A percentile compares a stretch with the other conserved stretches of the same genome.
Conservation (phyloP, 140 eudicot species). For the Stevia rebaudiana region DNA sequence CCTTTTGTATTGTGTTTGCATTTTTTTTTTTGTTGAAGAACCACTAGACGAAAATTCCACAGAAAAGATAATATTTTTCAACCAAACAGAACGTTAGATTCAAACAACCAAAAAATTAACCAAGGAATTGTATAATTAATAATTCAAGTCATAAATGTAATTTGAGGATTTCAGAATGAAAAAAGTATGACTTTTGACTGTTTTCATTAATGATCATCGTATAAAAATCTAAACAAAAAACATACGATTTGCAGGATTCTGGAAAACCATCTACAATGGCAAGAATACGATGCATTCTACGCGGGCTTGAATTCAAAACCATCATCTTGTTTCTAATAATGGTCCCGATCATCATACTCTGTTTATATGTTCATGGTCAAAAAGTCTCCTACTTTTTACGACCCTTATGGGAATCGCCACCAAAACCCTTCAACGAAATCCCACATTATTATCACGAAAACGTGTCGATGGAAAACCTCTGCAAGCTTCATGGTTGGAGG, state of each 20-base stretch:
- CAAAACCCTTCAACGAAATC: constrained; percentile 76
- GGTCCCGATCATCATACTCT: constrained; percentile 55
- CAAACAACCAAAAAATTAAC: neutral
- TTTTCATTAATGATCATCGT: neutral
- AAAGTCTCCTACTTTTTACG: constrained; percentile 87
- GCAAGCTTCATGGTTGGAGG: constrained; percentile 97
- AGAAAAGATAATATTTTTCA: neutral
- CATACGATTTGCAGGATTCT: constrained; percentile 45
- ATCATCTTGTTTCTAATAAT: constrained; percentile 46
- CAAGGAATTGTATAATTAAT: neutral
- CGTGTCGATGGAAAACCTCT: constrained; percentile 83
- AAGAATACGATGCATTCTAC: constrained; percentile 69
- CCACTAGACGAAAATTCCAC: too few species aligned
- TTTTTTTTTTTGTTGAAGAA: too few species aligned
- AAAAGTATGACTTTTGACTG: constrained; percentile 5
- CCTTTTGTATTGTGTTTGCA: neutral
- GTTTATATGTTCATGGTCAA: constrained; percentile 70
- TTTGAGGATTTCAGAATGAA: neutral
- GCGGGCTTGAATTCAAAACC: constrained; percentile 72
- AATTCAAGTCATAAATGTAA: constrained; percentile 10
- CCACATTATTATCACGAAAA: constrained; percentile 93
- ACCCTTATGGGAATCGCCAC: constrained; percentile 91
- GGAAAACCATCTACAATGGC: constrained; percentile 45
- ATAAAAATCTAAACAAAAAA: neutral
- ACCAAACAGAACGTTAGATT: neutral